phyloP scores from a whole-genome alignment of 805 yeast species.

The Candida ponderosae region DNA sequence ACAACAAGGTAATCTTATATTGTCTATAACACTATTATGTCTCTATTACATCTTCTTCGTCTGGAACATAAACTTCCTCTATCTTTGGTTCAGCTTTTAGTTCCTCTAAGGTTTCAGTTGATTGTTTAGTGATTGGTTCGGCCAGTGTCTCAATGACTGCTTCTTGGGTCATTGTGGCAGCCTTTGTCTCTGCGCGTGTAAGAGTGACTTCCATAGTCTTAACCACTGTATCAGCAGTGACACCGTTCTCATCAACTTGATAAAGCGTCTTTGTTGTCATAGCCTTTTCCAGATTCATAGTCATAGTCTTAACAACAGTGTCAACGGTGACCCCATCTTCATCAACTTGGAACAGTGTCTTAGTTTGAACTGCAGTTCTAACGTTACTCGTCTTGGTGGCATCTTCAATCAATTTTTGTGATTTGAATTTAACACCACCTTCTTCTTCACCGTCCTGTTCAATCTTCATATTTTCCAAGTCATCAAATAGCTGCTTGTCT shows the following conservation, averaged over 20 bases:
- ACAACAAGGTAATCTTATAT: too few relatives aligned
- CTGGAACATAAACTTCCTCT: too few relatives aligned
- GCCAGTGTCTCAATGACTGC: too few relatives aligned
- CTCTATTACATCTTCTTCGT: too few relatives aligned
- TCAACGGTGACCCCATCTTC: slow-evolving; percentile 19
- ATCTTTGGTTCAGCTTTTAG: too few relatives aligned
- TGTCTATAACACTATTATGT: too few relatives aligned
- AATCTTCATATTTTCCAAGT: slow-evolving; percentile 15
- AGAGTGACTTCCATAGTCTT: neutral
- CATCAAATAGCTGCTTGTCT: slow-evolving; percentile 17
- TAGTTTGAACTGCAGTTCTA: slow-evolving; percentile 9
- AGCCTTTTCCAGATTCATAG: neutral
- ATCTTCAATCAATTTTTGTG: slow-evolving; percentile 13
- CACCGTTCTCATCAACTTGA: slow-evolving; percentile 20
- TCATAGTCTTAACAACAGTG: slow-evolving; percentile 21
- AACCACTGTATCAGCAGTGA: slow-evolving; percentile 15
- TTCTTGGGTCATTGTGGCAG: neutral
- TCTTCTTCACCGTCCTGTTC: slow-evolving; percentile 20
- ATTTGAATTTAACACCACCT: slow-evolving; percentile 20
- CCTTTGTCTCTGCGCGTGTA: neutral
- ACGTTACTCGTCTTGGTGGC: slow-evolving; percentile 6
- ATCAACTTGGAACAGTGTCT: slow-evolving; percentile 18
- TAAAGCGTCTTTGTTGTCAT: slow-evolving; percentile 16
- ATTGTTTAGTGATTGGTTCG: too few relatives aligned
- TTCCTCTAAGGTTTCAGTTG: too few relatives aligned